Base-by-base conservation (phyloP, 2,329 filamentous ascomycete genomes). In the Fusarium sp. region DNA sequence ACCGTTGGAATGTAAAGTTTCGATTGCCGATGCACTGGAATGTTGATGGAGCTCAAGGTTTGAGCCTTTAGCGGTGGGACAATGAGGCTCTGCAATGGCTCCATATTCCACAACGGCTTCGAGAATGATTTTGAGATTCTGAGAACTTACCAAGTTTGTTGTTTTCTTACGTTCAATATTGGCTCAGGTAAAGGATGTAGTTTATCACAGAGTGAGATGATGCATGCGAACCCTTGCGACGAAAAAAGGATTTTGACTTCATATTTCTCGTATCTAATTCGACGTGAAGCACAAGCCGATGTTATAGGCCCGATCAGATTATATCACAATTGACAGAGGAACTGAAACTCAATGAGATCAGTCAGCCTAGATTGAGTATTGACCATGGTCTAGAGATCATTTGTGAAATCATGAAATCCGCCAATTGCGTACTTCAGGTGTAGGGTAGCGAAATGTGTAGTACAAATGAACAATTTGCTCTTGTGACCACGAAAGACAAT, bases 1-100 rank as follows among this genome's bases (percentile, higher is more conserved):
- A 35, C 47, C 36, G 38, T 62, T 73, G 72, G 65, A 75, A 70
- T 73, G 65, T 42, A 63, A 38, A 20, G 10, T 48, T 51, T 61
- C 26, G 45, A 71, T 35, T 74, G 24, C 70, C 68, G 72, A 63
- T 44, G 45, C 53, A 41, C 42, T 62, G 66, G 72, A 64, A 74
- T 62, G 51, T 17, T 55, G 61, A 67, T 64, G 66, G 50, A 62
- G 59, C 32, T n/a, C 20, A 72, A 70, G 47, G 65, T 60, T 69
- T 54, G 17, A 26, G 56, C 41, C 63, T 63, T 51, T 30, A 42
- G 41, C 32, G 20, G 50, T 48, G n/a, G 44, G 35, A 38, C 24
- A 9, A 20, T 60, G 58, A 60, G 68, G 71, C 58, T 72, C 58
- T 66, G 53, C 41, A 2, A 18, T 20, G 58, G 42, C 38, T 22